Evolutionary conservation across 192 early-diverging fungal genomes (phyloP).

Genomic region (Backusella psychrophila): DNA sequence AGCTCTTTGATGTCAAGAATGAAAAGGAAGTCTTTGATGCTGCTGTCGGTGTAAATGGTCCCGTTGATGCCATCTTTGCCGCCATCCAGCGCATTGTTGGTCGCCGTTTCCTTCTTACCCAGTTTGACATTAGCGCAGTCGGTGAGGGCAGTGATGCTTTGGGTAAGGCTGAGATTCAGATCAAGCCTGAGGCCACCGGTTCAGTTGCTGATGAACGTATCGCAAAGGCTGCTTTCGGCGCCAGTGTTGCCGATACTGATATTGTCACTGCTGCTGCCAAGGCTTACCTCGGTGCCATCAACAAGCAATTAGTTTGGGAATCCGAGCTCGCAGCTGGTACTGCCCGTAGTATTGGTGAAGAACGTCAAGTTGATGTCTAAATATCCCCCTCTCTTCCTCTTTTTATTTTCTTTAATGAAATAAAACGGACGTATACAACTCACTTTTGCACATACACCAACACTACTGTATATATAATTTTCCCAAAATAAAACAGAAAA

Average conservation of each 20-base stretch:
- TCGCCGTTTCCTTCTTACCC: conserved; percentile 70
- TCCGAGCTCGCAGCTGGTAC: conserved; percentile 10
- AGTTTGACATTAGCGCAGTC: conserved; percentile 85
- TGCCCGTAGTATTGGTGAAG: conserved; percentile 21
- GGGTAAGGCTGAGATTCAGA: conserved; percentile 63
- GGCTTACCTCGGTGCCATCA: conserved; percentile 88
- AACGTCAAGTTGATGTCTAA: conserved; percentile 26
- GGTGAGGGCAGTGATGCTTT: conserved; percentile 86
- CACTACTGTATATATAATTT: neutral
- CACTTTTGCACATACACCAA: neutral
- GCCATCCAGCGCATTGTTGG: conserved; percentile 87
- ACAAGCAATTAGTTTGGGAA: conserved; percentile 52
- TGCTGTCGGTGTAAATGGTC: conserved; percentile 77
- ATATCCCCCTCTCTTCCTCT: neutral
- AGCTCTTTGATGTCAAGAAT: conserved; percentile 58
- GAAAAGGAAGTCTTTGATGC: conserved; percentile 62
- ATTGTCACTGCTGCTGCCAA: conserved; percentile 85
- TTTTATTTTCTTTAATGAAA: conserved; percentile 5
- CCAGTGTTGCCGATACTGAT: conserved; percentile 81
- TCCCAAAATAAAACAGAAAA: neutral
- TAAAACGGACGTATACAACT: neutral
- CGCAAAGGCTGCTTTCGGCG: conserved; percentile 58
- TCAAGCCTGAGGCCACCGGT: conserved; percentile 54
- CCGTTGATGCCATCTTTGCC: conserved; percentile 86
- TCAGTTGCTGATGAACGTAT: conserved; percentile 50